These are phyloP conservation scores for Irineochytrium annulatum DNA, from an alignment of 192 early-diverging fungal species.

Conservation along the genomic window DNA sequence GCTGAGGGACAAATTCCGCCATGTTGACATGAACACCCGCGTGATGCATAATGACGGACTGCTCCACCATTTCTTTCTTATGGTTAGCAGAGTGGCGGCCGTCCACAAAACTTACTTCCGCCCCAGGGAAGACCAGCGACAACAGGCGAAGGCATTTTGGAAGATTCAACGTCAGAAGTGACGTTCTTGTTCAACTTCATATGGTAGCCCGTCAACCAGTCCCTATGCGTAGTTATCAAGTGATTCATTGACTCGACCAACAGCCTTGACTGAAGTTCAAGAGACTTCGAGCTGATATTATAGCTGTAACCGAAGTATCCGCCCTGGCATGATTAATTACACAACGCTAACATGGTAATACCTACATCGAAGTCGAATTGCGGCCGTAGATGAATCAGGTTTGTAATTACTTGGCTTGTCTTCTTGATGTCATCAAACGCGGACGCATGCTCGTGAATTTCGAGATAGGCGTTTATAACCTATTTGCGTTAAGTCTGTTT, in stretches of 20 bases:
- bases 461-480: slow-evolving; percentile 46
- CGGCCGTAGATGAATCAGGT: slow-evolving; percentile 36
- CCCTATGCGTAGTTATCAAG: slow-evolving; percentile 17
- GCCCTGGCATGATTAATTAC: slow-evolving; percentile 13
- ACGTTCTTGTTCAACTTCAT: background rate
- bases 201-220: slow-evolving; percentile 30
- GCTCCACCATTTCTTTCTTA: background rate
- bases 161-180: background rate
- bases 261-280: slow-evolving; percentile 33
- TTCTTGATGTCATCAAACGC: slow-evolving; percentile 20
- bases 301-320: slow-evolving; percentile 43
- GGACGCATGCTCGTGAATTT: slow-evolving; percentile 43
- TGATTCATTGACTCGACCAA: slow-evolving; percentile 21
- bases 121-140: slow-evolving; percentile 26
- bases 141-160: slow-evolving; percentile 18
- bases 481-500: slow-evolving; percentile 6
- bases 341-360: background rate
- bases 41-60: slow-evolving; percentile 43
- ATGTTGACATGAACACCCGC: slow-evolving; percentile 31
- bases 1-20: slow-evolving; percentile 43
- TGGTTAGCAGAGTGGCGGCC: background rate
- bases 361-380: slow-evolving; percentile 37
- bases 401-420: slow-evolving; percentile 38
- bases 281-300: slow-evolving; percentile 21
- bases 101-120: slow-evolving; percentile 25